These are phyloP conservation scores for Mycena rebaudengoi DNA, from an alignment of 768 basidiomycete genomes.

Conservation along the genomic window DNA sequence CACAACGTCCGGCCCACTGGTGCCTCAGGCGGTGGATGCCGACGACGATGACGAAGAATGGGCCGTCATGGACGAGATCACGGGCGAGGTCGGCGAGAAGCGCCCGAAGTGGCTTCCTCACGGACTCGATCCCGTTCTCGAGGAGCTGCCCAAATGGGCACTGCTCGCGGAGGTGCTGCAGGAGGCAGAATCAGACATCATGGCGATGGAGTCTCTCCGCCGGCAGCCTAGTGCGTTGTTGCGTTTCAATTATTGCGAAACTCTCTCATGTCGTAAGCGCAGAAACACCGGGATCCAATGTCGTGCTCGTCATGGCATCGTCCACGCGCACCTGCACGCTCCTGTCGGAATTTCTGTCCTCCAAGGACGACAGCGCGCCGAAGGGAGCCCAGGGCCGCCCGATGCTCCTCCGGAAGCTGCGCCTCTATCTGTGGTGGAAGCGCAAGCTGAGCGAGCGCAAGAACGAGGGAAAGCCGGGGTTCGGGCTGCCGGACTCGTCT, in stretches of 20 bases:
- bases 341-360: slow-evolving; percentile 81
- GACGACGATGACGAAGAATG: slow-evolving; percentile 77
- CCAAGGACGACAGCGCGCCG: slow-evolving; percentile 64
- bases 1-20: too few species aligned
- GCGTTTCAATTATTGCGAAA: background rate
- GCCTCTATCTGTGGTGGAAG: slow-evolving; percentile 86
- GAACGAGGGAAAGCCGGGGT: slow-evolving; percentile 40
- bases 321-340: slow-evolving; percentile 79
- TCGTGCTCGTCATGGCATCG: slow-evolving; percentile 88
- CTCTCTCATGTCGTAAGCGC: background rate
- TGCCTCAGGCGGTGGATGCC: slow-evolving; percentile 29
- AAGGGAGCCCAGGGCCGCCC: slow-evolving; percentile 69
- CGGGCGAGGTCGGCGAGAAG: slow-evolving; percentile 46
- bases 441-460: slow-evolving; percentile 53
- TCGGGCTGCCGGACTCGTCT: slow-evolving; percentile 33
- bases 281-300: slow-evolving; percentile 68
- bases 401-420: slow-evolving; percentile 84
- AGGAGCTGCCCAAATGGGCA: slow-evolving; percentile 96
- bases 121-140: slow-evolving; percentile 85
- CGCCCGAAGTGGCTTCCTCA: slow-evolving; percentile 74
- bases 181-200: slow-evolving; percentile 87
- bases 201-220: slow-evolving; percentile 60
- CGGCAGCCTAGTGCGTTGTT: slow-evolving; percentile 28
- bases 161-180: slow-evolving; percentile 84
- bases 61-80: slow-evolving; percentile 73